Evolutionary conservation across 2,329 filamentous ascomycete genomes (phyloP), one percentile per base, ranked within the genome.

Genomic region (Aspergillus quadricinctus): DNA sequence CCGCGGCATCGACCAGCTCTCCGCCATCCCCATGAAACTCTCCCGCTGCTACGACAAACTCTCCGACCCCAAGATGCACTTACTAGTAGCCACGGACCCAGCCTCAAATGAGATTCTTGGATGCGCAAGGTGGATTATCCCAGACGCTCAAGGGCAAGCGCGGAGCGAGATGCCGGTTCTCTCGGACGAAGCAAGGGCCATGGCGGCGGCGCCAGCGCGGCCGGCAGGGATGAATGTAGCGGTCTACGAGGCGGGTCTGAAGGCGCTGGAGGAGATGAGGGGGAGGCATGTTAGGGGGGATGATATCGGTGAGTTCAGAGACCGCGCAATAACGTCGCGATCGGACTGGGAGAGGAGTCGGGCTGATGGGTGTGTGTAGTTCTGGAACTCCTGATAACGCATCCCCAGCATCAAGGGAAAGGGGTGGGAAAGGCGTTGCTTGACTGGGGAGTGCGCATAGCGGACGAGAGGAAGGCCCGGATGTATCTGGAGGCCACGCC

Each of bases 401-500:
- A 71, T 46, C 69, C 66, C 2, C 73, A 71, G 19, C 73, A 72
- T 57, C 79, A 81, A 64, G 75, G 81, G 1, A 75, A 69, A 41
- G 81, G 82, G 0, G 74, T 76, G 0, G 80, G 75, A 0, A 71
- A 71, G 14, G 65, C 68, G 29, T 53, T 84, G 23, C 61, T 84
- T 41, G 65, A 67, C 27, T 84, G 79, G 79, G 82, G 81, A 0
- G 56, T 78, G 6, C 66, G 74, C 27, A 71, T 68, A 57, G 79
- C 80, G 1, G 80, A 83, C 61, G 69, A 66, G 4, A 75, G 72
- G 1, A 70, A 74, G 0, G 59, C 71, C 14, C 75, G 78, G 48
- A 73, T 76, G 9, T 84, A 79, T 64, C 66, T 84, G 1, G 80
- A 83, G 57, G 78, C 80, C 8, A 82, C 81, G 48, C 75, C 73